Evolutionary conservation across 192 early-diverging fungal genomes (phyloP).

Genomic region (Umbelopsis sp.): DNA sequence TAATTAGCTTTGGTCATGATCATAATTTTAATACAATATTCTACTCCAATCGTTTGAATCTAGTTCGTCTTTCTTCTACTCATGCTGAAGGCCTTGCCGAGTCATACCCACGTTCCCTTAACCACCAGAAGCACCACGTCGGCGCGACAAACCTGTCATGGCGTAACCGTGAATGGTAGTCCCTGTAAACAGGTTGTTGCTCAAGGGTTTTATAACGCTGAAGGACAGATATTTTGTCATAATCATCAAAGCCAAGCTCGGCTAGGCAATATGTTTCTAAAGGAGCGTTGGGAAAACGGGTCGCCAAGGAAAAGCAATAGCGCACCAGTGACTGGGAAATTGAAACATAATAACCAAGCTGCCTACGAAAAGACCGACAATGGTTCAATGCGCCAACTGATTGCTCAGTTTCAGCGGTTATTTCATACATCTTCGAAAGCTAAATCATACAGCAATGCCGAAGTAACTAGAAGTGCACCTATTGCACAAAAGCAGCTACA

Average conservation of each 20-base stretch:
- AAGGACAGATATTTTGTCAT: not conserved
- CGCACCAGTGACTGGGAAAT: constrained; percentile 10
- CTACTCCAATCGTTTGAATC: not conserved
- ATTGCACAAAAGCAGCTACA: not conserved
- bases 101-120: not conserved
- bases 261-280: not conserved
- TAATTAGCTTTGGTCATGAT: too few relatives aligned
- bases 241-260: constrained; percentile 3
- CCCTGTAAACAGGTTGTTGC: constrained; percentile 6
- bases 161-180: not conserved
- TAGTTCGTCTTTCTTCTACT: not conserved
- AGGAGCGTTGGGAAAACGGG: not conserved
- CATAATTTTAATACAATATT: not conserved
- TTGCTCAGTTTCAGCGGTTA: constrained; percentile 11
- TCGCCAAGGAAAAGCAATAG: not conserved
- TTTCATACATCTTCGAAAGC: not conserved
- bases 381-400: constrained; percentile 19
- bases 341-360: not conserved
- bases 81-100: not conserved
- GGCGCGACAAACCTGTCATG: not conserved
- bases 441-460: not conserved
- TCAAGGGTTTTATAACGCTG: not conserved
- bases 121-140: not conserved
- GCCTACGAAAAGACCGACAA: not conserved
- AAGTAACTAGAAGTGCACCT: not conserved